phyloP scores from a whole-genome alignment of 176 grass and related monocot species.

The Cocos nucifera region DNA sequence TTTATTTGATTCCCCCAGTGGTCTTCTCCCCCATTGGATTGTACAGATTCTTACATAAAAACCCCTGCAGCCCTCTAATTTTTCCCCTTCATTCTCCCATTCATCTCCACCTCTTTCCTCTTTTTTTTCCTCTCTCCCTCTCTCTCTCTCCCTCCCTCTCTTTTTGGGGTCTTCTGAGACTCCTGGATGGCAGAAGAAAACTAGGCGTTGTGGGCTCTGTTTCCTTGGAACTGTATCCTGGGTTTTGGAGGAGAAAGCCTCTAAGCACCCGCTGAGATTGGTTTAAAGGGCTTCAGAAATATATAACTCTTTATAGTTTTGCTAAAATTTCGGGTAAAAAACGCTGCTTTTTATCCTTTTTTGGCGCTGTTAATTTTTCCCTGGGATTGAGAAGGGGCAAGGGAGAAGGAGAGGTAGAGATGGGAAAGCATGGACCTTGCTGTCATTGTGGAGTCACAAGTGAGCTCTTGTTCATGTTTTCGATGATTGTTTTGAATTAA shows the following conservation, averaged over 20 bases:
- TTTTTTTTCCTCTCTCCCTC: background rate
- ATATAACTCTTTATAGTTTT: slow-evolving; percentile 8
- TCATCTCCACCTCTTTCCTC: background rate
- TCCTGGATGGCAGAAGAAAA: too few species aligned
- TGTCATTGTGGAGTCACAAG: slow-evolving; percentile 60
- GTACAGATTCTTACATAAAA: slow-evolving; percentile 15
- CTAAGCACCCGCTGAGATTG: too few species aligned
- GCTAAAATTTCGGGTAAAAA: background rate
- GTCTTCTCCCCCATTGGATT: slow-evolving; percentile 21
- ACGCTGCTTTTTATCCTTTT: background rate
- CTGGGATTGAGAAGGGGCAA: slow-evolving; percentile 8
- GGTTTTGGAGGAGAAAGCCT: background rate
- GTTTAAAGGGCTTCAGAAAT: background rate
- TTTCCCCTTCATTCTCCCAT: background rate
- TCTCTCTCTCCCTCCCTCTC: background rate
- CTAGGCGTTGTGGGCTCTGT: too few species aligned
- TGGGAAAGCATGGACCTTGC: slow-evolving; percentile 52
- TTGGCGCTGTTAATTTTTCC: background rate
- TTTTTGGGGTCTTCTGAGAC: too few species aligned
- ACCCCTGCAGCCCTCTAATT: background rate
- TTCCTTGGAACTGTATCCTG: background rate
- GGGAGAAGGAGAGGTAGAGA: slow-evolving; percentile 15
- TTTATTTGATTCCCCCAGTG: slow-evolving; percentile 19
- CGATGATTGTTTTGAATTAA: background rate
- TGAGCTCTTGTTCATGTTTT: slow-evolving; percentile 30